Conservation (phyloP, 306 rosid genomes). For the Prunus mongolica region DNA sequence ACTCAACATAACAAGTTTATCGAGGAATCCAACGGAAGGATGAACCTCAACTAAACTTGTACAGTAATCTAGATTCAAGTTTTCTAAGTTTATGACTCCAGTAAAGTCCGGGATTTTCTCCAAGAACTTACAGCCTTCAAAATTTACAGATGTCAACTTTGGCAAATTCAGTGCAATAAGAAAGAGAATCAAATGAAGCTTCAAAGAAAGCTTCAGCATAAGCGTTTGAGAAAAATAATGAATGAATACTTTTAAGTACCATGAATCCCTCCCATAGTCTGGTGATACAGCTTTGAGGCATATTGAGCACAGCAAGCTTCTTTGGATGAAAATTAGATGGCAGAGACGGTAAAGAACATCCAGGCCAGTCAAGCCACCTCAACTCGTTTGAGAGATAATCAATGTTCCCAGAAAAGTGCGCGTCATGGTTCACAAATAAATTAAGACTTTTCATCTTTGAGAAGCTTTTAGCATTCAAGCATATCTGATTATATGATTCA, state of each 20-base stretch:
- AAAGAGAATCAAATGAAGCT: not conserved
- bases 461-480: constrained; percentile 24
- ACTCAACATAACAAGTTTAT: not conserved
- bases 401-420: constrained; percentile 9
- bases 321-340: constrained; percentile 29
- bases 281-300: constrained; percentile 24
- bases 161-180: not conserved
- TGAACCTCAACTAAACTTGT: not conserved
- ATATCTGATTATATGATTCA: not conserved
- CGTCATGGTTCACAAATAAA: constrained; percentile 21
- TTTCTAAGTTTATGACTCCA: not conserved
- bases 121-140: not conserved
- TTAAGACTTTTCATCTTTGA: constrained; percentile 18
- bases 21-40: not conserved
- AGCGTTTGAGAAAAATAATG: not conserved
- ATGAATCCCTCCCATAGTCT: constrained; percentile 10
- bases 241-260: not conserved
- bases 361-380: constrained; percentile 33
- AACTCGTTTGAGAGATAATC: constrained; percentile 30
- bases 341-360: constrained; percentile 22
- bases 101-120: not conserved
- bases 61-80: not conserved
- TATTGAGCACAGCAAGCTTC: constrained; percentile 21
- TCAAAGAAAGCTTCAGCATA: constrained; percentile 7
- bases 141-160: not conserved